These are phyloP conservation scores for Colletotrichum cereale DNA, from an alignment of 2,329 filamentous ascomycete species.

Conservation along the genomic window DNA sequence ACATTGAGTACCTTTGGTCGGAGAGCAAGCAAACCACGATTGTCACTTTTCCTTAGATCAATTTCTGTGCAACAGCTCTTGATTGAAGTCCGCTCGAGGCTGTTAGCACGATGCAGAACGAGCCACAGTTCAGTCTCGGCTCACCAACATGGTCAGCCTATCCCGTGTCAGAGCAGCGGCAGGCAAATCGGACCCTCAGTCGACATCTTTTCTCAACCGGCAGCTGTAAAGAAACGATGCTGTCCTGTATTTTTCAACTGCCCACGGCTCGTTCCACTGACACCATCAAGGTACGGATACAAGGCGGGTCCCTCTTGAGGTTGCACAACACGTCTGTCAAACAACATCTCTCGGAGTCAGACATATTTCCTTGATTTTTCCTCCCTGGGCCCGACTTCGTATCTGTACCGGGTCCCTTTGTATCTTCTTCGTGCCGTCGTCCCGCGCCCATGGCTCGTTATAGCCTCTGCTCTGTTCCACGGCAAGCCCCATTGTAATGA, in stretches of 20 bases:
- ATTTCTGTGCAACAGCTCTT: neutral
- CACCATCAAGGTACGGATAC: no score
- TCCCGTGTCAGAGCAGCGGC: conserved; percentile 2
- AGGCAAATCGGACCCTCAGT: neutral
- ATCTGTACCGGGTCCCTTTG: neutral
- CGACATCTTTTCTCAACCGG: neutral
- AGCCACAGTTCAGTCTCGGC: neutral
- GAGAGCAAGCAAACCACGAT: neutral
- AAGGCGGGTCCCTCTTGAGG: no score
- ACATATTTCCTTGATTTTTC: neutral
- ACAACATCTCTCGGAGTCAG: neutral
- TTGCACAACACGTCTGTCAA: neutral
- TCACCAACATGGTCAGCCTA: neutral
- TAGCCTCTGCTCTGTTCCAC: neutral
- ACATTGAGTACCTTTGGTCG: neutral
- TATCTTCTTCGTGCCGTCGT: conserved; percentile 20
- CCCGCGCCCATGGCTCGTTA: conserved; percentile 10
- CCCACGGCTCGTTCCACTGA: no score
- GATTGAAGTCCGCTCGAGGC: neutral
- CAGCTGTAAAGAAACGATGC: conserved; percentile 7
- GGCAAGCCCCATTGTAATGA: conserved; percentile 22
- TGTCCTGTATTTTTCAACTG: neutral
- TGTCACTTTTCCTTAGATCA: neutral
- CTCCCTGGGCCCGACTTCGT: neutral
- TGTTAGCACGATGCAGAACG: no score